Conservation (phyloP, 257 asterid genomes). For the Jacaranda copaia region DNA sequence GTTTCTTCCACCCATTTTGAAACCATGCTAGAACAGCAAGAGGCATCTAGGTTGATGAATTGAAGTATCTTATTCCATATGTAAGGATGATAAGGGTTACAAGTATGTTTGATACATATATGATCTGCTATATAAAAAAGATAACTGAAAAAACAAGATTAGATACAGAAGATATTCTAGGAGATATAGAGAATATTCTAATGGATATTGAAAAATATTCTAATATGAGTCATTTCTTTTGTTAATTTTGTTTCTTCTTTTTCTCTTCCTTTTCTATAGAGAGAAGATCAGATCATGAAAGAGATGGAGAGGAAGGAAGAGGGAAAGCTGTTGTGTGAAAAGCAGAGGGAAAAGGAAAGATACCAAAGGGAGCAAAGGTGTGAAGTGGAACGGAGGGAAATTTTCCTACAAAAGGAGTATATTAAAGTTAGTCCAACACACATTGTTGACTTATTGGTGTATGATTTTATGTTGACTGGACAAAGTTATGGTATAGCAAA, state of each 20-base stretch:
- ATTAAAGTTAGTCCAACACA: conserved; percentile 70
- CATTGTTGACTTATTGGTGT: too few relatives aligned
- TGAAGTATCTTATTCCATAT: too few relatives aligned
- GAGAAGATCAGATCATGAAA: conserved; percentile 87
- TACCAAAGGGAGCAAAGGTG: conserved; percentile 84
- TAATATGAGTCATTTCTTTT: conserved; percentile 9
- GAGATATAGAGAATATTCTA: too few relatives aligned
- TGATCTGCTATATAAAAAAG: too few relatives aligned
- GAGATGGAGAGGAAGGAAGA: conserved; percentile 96
- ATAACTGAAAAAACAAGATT: too few relatives aligned
- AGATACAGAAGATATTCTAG: too few relatives aligned
- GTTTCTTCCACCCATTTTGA: too few relatives aligned
- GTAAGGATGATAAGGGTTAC: too few relatives aligned
- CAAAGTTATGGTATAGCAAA: neutral
- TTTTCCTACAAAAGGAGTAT: conserved; percentile 75
- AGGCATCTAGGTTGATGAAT: too few relatives aligned
- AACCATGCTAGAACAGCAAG: too few relatives aligned
- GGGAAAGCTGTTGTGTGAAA: conserved; percentile 86
- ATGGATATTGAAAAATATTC: too few relatives aligned
- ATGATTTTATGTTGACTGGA: conserved; percentile 13
- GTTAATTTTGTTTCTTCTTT: conserved; percentile 14
- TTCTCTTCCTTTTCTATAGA: conserved; percentile 47
- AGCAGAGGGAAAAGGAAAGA: conserved; percentile 85
- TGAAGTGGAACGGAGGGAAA: conserved; percentile 90
- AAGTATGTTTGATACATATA: too few relatives aligned